These are phyloP conservation scores for Kuraishia ogatae DNA, from an alignment of 805 yeast genomes.

Conservation along the genomic window DNA sequence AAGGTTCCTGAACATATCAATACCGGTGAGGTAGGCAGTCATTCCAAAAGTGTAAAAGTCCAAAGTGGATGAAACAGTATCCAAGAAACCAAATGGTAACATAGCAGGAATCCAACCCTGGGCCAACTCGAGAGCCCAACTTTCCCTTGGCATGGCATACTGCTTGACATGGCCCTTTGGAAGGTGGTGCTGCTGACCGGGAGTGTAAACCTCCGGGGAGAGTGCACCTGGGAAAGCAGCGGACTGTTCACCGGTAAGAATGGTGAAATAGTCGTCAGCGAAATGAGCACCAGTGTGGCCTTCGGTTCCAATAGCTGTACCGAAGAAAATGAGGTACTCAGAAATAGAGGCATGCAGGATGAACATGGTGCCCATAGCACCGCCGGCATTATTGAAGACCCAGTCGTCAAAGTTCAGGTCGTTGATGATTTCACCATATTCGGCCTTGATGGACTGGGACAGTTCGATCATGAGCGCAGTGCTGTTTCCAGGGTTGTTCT, in stretches of 20 bases:
- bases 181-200: conserved; percentile 85
- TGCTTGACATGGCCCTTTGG: conserved; percentile 70
- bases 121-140: conserved; percentile 89
- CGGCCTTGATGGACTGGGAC: conserved; percentile 44
- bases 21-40: conserved; percentile 70
- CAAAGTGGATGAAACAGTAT: conserved; percentile 69
- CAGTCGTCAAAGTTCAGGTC: conserved; percentile 72
- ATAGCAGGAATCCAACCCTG: conserved; percentile 98
- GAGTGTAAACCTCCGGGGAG: conserved; percentile 60
- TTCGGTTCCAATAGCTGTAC: conserved; percentile 89
- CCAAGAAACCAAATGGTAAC: conserved; percentile 93
- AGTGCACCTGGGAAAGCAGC: conserved; percentile 65
- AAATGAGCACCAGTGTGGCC: conserved; percentile 95
- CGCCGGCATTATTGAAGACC: conserved; percentile 97
- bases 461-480: conserved; percentile 57
- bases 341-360: conserved; percentile 90
- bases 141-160: conserved; percentile 74
- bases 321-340: conserved; percentile 90
- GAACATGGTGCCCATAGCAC: conserved; percentile 97
- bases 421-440: conserved; percentile 71
- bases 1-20: conserved; percentile 67
- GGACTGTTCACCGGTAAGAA: conserved; percentile 67
- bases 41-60: conserved; percentile 61
- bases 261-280: conserved; percentile 96
- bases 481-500: conserved; percentile 47